These are phyloP conservation scores for Didymella lethalis DNA, from an alignment of 2,329 filamentous ascomycete species.

Conservation along the genomic window DNA sequence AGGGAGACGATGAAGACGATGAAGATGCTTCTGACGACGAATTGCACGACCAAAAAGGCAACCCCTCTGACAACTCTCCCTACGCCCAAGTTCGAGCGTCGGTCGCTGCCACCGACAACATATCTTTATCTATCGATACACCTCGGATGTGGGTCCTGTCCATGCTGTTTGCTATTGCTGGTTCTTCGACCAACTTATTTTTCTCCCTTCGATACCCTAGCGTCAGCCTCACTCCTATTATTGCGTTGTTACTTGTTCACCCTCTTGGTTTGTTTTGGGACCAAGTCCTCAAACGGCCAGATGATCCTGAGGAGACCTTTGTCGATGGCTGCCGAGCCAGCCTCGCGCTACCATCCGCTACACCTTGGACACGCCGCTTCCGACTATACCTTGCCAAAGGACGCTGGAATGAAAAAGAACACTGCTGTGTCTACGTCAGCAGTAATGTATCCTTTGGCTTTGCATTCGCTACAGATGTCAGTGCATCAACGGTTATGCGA, in stretches of 20 bases:
- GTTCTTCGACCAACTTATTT: conserved; percentile 85
- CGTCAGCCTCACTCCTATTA: conserved; percentile 87
- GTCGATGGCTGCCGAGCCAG: conserved; percentile 61
- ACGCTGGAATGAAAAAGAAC: conserved; percentile 86
- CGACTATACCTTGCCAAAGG: conserved; percentile 82
- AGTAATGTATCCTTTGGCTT: conserved; percentile 91
- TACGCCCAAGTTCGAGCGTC: conserved; percentile 83
- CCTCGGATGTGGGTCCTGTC: conserved; percentile 87
- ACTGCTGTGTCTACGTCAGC: conserved; percentile 87
- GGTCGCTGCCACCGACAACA: conserved; percentile 78
- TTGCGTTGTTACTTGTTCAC: conserved; percentile 83
- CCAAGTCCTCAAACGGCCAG: conserved; percentile 67
- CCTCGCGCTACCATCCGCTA: conserved; percentile 24
- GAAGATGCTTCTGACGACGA: conserved; percentile 48
- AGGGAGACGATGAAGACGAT: conserved; percentile 34
- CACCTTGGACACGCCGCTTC: conserved; percentile 52
- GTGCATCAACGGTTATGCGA: conserved; percentile 23
- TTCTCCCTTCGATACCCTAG: conserved; percentile 91
- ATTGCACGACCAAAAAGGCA: conserved; percentile 49
- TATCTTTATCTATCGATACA: conserved; percentile 81
- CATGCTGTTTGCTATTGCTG: conserved; percentile 79
- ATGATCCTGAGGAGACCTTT: conserved; percentile 65
- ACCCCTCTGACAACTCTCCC: conserved; percentile 73
- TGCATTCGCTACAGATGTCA: conserved; percentile 82
- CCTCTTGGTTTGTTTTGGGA: conserved; percentile 85